Conservation (phyloP, 768 basidiomycete species). For the Leccinellum rugosiceps region DNA sequence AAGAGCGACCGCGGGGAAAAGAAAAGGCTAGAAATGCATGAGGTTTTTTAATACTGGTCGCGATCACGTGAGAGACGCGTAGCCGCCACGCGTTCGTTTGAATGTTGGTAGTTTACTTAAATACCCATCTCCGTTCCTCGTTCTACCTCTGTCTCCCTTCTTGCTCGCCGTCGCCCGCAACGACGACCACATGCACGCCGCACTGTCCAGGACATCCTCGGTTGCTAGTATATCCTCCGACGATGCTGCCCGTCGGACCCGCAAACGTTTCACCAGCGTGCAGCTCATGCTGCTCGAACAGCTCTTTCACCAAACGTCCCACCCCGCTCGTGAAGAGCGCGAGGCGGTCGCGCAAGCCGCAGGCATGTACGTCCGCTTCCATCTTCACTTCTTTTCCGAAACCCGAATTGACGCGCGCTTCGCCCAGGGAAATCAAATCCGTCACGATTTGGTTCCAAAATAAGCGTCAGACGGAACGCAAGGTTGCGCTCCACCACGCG, state of each 20-base stretch:
- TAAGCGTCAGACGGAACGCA: constrained; percentile 47
- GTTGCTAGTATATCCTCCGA: constrained; percentile 55
- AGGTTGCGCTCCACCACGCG: constrained; percentile 44
- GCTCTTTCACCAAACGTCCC: constrained; percentile 67
- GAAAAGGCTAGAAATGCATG: constrained; percentile 34
- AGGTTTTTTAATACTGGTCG: constrained; percentile 9
- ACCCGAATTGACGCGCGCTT: constrained; percentile 9
- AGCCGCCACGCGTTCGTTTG: constrained; percentile 30
- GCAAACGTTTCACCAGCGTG: constrained; percentile 64
- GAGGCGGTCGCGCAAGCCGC: constrained; percentile 59
- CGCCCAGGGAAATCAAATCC: constrained; percentile 32
- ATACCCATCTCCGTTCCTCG: constrained; percentile 13
- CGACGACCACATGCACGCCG: constrained; percentile 16
- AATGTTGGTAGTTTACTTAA: constrained; percentile 14
- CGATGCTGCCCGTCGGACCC: constrained; percentile 53
- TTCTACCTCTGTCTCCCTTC: background rate
- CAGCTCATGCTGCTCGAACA: constrained; percentile 74
- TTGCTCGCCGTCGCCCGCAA: constrained; percentile 3
- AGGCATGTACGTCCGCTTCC: constrained; percentile 50
- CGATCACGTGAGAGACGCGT: constrained; percentile 33
- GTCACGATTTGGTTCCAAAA: constrained; percentile 37
- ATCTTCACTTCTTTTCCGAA: background rate
- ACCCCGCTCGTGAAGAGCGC: constrained; percentile 72
- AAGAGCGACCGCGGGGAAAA: constrained; percentile 77
- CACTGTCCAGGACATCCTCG: constrained; percentile 55